phyloP scores from a whole-genome alignment of 768 basidiomycete genomes.

The Mycena chlorophos region DNA sequence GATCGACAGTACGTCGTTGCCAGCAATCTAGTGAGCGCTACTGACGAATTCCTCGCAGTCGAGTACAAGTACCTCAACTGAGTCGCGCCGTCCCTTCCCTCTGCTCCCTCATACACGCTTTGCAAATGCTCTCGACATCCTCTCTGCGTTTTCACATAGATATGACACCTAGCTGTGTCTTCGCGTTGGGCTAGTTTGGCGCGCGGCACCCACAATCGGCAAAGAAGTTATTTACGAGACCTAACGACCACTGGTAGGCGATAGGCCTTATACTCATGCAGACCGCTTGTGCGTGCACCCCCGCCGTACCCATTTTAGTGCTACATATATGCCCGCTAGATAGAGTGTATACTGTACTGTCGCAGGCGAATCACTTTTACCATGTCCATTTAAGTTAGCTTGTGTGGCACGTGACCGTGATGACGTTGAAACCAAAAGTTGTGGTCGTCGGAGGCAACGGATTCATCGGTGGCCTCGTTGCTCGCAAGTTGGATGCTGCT shows the following conservation, averaged over 20 bases:
- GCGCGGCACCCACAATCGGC: conserved; percentile 14
- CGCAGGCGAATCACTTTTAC: neutral
- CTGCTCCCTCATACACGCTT: too few species aligned
- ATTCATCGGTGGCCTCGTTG: conserved; percentile 69
- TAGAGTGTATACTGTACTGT: neutral
- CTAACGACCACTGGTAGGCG: conserved; percentile 47
- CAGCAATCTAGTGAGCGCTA: neutral
- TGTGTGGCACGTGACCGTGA: neutral
- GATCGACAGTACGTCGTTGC: conserved; percentile 9
- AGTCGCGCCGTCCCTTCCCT: neutral
- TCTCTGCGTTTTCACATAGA: neutral
- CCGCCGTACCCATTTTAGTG: neutral
- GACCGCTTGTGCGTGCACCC: neutral
- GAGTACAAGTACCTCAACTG: conserved; percentile 9
- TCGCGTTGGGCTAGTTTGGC: conserved; percentile 12
- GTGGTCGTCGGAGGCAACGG: conserved; percentile 99
- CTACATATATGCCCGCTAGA: too few species aligned
- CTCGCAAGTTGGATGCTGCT: neutral
- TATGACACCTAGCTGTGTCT: neutral
- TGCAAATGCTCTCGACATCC: neutral
- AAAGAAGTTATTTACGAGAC: conserved; percentile 37
- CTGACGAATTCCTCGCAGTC: conserved; percentile 8
- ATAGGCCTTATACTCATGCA: conserved; percentile 25
- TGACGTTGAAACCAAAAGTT: conserved; percentile 33
- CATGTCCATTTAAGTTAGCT: neutral